Percentiles rank a stretch among this genome's conserved stretches.
Evolutionary conservation across 148 eudicot genomes (phyloP).

Genomic region (Vaccinium myrtillus): DNA sequence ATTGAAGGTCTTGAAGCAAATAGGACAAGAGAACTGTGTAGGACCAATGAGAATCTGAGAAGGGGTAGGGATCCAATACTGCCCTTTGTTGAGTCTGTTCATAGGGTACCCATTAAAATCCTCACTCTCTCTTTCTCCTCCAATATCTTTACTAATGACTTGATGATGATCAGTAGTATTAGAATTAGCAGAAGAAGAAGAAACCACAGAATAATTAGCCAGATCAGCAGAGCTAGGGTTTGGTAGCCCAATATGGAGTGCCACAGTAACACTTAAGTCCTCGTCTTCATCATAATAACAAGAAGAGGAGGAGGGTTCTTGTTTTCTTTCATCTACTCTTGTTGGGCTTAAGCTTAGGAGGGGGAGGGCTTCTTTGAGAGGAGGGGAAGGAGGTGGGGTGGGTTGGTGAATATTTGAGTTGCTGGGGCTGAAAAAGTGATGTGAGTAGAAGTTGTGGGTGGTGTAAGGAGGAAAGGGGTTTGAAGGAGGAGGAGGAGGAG

Average conservation of each 20-base stretch:
- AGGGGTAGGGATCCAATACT: conserved; percentile 98
- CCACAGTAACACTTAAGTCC: conserved; percentile 54
- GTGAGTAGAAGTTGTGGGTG: conserved; percentile 19
- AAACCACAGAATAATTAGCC: conserved; percentile 34
- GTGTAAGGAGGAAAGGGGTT: conserved; percentile 19
- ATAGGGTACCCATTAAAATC: conserved; percentile 39
- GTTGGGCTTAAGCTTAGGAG: conserved; percentile 46
- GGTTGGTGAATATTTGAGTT: conserved; percentile 8
- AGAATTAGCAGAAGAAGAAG: conserved; percentile 20
- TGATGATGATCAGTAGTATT: background rate
- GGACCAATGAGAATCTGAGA: conserved; percentile 96
- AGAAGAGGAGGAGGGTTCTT: conserved; percentile 10
- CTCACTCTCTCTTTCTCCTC: conserved; percentile 15
- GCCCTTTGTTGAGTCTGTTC: conserved; percentile 63
- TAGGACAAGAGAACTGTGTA: conserved; percentile 92
- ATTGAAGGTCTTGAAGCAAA: conserved; percentile 93
- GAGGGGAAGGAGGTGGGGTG: conserved; percentile 50
- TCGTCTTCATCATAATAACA: conserved; percentile 31
- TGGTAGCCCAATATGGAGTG: conserved; percentile 86
- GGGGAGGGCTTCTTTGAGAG: conserved; percentile 62
- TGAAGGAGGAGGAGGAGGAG: conserved; percentile 8
- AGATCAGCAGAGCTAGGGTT: conserved; percentile 86
- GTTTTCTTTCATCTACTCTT: conserved; percentile 17
- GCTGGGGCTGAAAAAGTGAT: conserved; percentile 7
- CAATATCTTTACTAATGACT: conserved; percentile 14